Evolutionary conservation across 1,284 basidiomycete species (phyloP).

Genomic region (Sporisorium sorghi): DNA sequence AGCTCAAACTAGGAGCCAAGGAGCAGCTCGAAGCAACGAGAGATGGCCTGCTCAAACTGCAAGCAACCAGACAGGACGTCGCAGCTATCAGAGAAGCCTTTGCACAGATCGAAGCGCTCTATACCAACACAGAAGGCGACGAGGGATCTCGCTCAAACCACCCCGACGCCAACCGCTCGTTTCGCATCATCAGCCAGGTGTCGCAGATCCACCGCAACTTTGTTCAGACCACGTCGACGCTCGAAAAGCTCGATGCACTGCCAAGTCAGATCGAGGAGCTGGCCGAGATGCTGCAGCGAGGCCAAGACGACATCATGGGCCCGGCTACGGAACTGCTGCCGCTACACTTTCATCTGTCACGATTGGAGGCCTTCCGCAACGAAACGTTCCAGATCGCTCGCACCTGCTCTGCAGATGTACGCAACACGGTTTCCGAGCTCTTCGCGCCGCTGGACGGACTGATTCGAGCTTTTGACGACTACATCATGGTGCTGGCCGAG

Average conservation of each 20-base stretch:
- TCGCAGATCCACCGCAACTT: constrained; percentile 96
- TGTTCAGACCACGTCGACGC: constrained; percentile 93
- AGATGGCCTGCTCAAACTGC: constrained; percentile 86
- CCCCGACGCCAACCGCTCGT: constrained; percentile 51
- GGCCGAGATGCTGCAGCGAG: constrained; percentile 80
- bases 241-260: constrained; percentile 90
- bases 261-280: constrained; percentile 83
- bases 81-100: constrained; percentile 92
- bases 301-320: constrained; percentile 79
- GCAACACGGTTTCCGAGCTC: constrained; percentile 79
- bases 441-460: constrained; percentile 89
- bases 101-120: constrained; percentile 82
- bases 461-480: constrained; percentile 85
- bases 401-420: constrained; percentile 77
- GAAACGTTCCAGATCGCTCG: constrained; percentile 65
- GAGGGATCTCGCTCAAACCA: constrained; percentile 29
- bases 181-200: constrained; percentile 73
- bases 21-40: constrained; percentile 92
- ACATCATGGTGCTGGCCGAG: constrained; percentile 82
- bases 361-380: constrained; percentile 92
- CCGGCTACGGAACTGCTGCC: constrained; percentile 87
- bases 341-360: constrained; percentile 88
- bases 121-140: constrained; percentile 34
- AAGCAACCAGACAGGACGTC: constrained; percentile 83
- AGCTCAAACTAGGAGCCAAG: constrained; percentile 90